Evolutionary conservation across 1,284 basidiomycete genomes (phyloP), one percentile per base, ranked within the genome.

Genomic region (Bondarzewia mesenterica): DNA sequence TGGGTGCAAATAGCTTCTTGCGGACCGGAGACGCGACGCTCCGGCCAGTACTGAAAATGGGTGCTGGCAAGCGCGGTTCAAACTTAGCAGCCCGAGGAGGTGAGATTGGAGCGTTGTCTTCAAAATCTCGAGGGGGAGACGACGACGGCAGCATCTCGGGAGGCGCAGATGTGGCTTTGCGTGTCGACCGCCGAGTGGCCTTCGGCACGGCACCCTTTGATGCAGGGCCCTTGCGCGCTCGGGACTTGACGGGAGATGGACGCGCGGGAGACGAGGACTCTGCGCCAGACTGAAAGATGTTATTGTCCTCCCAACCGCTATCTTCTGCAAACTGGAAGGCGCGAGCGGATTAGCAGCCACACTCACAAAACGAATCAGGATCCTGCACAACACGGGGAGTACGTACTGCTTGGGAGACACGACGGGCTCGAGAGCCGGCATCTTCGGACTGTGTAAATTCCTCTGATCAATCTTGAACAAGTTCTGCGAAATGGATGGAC

Each of bases 241-340:
- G 79, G 3, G 70, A 58, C 46, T 74, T 73, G 36, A 18, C 39
- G 4, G 80, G 82, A 5, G 82, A 75, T 27, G 82, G 78, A 20
- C 81, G 78, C 7, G 62, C 62, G 14, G 86, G 86, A 16, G 85
- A 88, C 12, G 86, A 85, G 12, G 82, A 85, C 58, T 89, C 86
- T 4, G 81, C 82, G 22, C 86, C 86, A 12, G 85, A 88, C 59
- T 89, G 86, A 62, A 89, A 89, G 36, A 89, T 78, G 53, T 89
- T 89, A 57, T 87, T 87, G 56, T 89, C 87, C 59, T 89, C 86
- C 86, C 86, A 89, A 26, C 85, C 85, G 55, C 86, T 88, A 50
- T 88, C 84, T 25, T 85, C 70, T 22, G 62, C 75, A 49, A 52
- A 49, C 52, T 49, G 41, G 48, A 22, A 39, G 41, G 43, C 42